A percentile compares a stretch with the other conserved stretches of the same genome.
Evolutionary conservation across 805 yeast species (phyloP).

Genomic region (Candida namnaoensis): DNA sequence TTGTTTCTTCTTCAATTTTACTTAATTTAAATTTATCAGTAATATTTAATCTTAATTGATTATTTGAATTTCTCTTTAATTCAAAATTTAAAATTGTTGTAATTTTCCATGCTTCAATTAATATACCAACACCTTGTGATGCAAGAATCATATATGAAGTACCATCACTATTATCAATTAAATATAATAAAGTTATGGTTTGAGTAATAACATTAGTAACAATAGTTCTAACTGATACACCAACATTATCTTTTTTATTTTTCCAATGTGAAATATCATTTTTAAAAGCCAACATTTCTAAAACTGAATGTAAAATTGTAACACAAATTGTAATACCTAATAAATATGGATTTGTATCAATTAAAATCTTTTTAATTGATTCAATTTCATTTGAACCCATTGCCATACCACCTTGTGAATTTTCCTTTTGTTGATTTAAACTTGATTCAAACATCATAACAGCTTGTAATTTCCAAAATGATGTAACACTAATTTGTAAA

Average conservation of each 20-base stretch:
- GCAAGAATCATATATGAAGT: slow-evolving; percentile 28
- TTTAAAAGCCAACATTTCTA: slow-evolving; percentile 32
- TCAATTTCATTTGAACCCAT: slow-evolving; percentile 25
- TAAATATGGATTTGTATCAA: slow-evolving; percentile 28
- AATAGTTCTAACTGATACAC: slow-evolving; percentile 28
- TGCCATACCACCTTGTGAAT: slow-evolving; percentile 12
- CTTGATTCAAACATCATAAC: slow-evolving; percentile 19
- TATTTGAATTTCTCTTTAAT: slow-evolving; percentile 11
- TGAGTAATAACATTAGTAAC: slow-evolving; percentile 31
- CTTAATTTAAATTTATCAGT: slow-evolving; percentile 24
- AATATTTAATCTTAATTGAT: slow-evolving; percentile 7
- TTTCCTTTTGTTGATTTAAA: slow-evolving; percentile 21
- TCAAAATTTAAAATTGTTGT: slow-evolving; percentile 26
- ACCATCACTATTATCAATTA: slow-evolving; percentile 28
- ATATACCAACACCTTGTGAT: slow-evolving; percentile 27
- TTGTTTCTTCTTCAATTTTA: slow-evolving; percentile 28
- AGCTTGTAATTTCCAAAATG: slow-evolving; percentile 23
- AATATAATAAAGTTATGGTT: slow-evolving; percentile 25
- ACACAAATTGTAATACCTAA: slow-evolving; percentile 23
- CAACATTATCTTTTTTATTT: slow-evolving; percentile 29
- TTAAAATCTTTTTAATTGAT: slow-evolving; percentile 22
- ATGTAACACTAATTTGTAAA: slow-evolving; percentile 17
- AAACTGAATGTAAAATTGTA: slow-evolving; percentile 25
- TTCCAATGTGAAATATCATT: slow-evolving; percentile 32
- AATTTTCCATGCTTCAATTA: slow-evolving; percentile 34